A percentile compares a stretch with the other conserved stretches of the same genome.
Evolutionary conservation across 2,329 filamentous ascomycete genomes (phyloP).

Genomic region (Phyllosticta ampelicida): DNA sequence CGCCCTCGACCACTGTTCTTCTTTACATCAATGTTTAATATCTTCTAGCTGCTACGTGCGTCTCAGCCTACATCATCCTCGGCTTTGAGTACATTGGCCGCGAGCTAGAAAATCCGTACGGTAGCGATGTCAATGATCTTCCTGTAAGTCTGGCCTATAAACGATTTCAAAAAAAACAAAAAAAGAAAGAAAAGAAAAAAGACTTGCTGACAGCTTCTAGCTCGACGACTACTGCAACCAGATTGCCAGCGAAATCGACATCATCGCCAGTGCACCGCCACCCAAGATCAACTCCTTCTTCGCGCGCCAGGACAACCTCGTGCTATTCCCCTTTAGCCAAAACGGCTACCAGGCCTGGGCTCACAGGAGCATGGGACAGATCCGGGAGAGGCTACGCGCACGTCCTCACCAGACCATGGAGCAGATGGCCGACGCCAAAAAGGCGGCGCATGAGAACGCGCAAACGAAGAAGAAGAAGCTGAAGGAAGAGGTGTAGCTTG

Average conservation of each 20-base stretch:
- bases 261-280: slow-evolving; percentile 51
- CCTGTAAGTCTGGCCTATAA: slow-evolving; percentile 29
- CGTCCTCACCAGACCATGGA: slow-evolving; percentile 11
- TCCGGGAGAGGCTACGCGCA: slow-evolving; percentile 6
- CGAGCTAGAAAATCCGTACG: slow-evolving; percentile 75
- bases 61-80: slow-evolving; percentile 66
- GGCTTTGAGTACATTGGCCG: slow-evolving; percentile 61
- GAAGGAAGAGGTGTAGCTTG: background rate
- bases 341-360: slow-evolving; percentile 15
- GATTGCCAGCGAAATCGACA: slow-evolving; percentile 62
- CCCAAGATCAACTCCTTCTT: slow-evolving; percentile 45
- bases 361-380: slow-evolving; percentile 1
- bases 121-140: slow-evolving; percentile 68
- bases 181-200: background rate
- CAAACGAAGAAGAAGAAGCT: slow-evolving; percentile 5
- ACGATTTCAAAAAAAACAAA: too few relatives aligned
- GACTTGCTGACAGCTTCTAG: background rate
- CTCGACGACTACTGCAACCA: slow-evolving; percentile 68
- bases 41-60: slow-evolving; percentile 43
- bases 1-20: too few relatives aligned
- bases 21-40: slow-evolving; percentile 19
- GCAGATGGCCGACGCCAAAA: slow-evolving; percentile 15
- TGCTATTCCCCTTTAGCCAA: slow-evolving; percentile 46
- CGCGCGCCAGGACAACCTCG: slow-evolving; percentile 37
- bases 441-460: slow-evolving; percentile 5